phyloP scores from a whole-genome alignment of 805 yeast species.

The Myxozyma neotropica region DNA sequence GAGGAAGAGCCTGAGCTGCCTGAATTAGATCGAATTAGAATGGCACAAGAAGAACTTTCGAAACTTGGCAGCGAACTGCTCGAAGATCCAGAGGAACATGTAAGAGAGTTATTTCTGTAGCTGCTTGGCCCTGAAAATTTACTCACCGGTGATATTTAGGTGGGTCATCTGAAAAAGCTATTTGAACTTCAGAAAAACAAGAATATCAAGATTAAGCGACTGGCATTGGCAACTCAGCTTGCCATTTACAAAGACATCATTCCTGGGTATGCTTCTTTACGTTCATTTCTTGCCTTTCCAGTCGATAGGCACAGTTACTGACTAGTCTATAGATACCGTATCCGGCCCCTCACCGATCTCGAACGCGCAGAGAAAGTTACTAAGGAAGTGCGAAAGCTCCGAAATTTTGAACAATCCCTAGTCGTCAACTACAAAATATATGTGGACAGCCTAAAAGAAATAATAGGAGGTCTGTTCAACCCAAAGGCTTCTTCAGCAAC shows the following conservation, averaged over 20 bases:
- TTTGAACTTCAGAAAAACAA: background rate
- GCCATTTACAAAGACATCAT: conserved; percentile 83
- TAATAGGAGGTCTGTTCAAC: conserved; percentile 24
- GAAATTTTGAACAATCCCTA: conserved; percentile 79
- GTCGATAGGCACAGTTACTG: background rate
- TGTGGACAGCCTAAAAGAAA: conserved; percentile 55
- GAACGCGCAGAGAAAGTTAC: conserved; percentile 83
- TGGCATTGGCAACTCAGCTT: conserved; percentile 75
- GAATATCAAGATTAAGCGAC: conserved; percentile 48
- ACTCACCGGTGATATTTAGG: background rate
- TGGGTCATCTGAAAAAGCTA: conserved; percentile 6
- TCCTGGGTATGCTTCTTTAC: conserved; percentile 58
- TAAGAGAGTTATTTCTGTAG: conserved; percentile 44
- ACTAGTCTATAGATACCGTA: conserved; percentile 49
- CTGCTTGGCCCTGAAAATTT: background rate
- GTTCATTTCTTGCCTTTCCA: background rate
- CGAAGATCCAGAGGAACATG: conserved; percentile 89
- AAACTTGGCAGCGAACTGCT: conserved; percentile 71
- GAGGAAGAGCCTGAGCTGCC: conserved; percentile 51
- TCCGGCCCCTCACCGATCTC: conserved; percentile 76
- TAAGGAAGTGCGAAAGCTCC: conserved; percentile 73
- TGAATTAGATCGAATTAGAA: conserved; percentile 57
- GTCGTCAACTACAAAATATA: conserved; percentile 70
- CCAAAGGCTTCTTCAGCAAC: conserved; percentile 28
- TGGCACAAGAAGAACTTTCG: conserved; percentile 82